These are phyloP conservation scores for Cronartium ribicola DNA, from an alignment of 1,284 basidiomycete genomes.

Conservation along the genomic window DNA sequence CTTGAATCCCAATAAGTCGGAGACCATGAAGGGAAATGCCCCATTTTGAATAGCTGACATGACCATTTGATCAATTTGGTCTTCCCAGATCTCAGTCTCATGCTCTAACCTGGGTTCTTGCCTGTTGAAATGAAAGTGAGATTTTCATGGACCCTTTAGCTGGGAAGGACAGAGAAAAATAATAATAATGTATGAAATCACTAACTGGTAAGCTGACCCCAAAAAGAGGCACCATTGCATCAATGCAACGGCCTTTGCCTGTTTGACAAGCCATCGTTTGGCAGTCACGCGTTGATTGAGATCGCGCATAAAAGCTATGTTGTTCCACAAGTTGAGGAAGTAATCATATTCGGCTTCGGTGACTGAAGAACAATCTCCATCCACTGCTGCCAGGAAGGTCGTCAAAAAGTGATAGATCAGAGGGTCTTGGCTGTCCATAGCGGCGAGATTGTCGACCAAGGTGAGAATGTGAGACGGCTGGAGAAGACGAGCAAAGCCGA, in stretches of 20 bases:
- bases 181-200: background rate
- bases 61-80: slow-evolving; percentile 72
- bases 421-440: slow-evolving; percentile 38
- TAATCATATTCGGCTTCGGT: slow-evolving; percentile 25
- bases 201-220: slow-evolving; percentile 42
- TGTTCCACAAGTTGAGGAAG: slow-evolving; percentile 29
- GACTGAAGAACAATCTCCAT: slow-evolving; percentile 30
- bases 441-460: slow-evolving; percentile 31
- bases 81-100: slow-evolving; percentile 64
- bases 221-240: slow-evolving; percentile 41
- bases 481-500: slow-evolving; percentile 38
- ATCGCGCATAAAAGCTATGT: slow-evolving; percentile 25
- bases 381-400: slow-evolving; percentile 35
- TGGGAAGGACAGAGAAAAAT: background rate
- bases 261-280: slow-evolving; percentile 40
- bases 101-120: slow-evolving; percentile 60
- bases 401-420: slow-evolving; percentile 38
- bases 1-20: slow-evolving; percentile 52
- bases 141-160: background rate
- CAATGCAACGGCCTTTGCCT: slow-evolving; percentile 41
- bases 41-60: slow-evolving; percentile 62
- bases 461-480: slow-evolving; percentile 12
- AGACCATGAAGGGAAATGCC: slow-evolving; percentile 69
- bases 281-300: slow-evolving; percentile 22
- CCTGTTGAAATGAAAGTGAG: slow-evolving; percentile 63